Evolutionary conservation across 2,329 filamentous ascomycete species (phyloP).

Genomic region (Anisogramma anomala): DNA sequence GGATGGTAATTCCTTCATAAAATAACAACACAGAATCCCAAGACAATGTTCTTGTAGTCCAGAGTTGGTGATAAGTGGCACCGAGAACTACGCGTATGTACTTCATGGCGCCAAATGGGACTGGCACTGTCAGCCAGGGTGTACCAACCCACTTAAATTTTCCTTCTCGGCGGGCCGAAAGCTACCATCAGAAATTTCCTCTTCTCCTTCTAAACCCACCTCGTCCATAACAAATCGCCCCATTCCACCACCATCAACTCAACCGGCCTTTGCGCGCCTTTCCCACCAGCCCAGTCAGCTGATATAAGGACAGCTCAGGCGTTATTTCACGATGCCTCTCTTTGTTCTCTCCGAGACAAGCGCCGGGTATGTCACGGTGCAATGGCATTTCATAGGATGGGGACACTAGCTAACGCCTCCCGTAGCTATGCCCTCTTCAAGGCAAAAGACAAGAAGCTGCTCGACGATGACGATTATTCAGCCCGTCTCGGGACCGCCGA

Average conservation of each 20-base stretch:
- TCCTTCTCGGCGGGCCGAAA: constrained; percentile 1
- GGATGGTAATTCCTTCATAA: no score
- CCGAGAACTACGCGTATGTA: no score
- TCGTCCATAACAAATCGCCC: no score
- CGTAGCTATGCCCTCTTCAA: constrained; percentile 93
- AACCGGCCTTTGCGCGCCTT: constrained; percentile 12
- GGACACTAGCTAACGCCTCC: constrained; percentile 22
- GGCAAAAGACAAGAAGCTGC: constrained; percentile 94
- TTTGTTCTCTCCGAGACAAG: constrained; percentile 92
- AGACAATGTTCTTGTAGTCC: no score
- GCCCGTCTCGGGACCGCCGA: constrained; percentile 68
- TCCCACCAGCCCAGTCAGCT: constrained; percentile 18
- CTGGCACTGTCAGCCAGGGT: no score
- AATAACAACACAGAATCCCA: no score
- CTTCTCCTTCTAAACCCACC: constrained; percentile 8
- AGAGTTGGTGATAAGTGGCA: no score
- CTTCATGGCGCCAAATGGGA: no score
- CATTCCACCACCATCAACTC: constrained; percentile 4
- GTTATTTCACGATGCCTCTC: constrained; percentile 56
- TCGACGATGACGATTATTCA: constrained; percentile 69
- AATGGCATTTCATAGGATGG: background rate
- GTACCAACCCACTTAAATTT: no score
- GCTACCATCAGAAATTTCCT: constrained; percentile 12
- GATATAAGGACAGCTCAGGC: constrained; percentile 13
- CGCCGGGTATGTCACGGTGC: constrained; percentile 48